These are phyloP conservation scores for Cerrena zonata DNA, from an alignment of 1,284 basidiomycete species.

Conservation along the genomic window DNA sequence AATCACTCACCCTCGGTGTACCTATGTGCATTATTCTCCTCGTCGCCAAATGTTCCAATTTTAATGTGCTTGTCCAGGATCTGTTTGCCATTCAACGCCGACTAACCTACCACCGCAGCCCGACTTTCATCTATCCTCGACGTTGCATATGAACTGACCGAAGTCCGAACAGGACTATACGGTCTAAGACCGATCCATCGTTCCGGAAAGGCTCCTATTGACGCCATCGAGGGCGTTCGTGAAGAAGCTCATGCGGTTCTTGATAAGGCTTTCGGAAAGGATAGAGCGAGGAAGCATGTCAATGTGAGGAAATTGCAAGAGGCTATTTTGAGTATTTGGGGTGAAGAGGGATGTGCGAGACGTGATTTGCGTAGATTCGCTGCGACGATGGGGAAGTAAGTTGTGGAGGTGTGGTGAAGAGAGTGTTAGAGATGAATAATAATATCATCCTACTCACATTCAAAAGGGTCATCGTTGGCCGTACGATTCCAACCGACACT, in stretches of 20 bases:
- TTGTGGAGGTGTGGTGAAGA: too few relatives aligned
- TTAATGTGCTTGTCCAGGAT: too few relatives aligned
- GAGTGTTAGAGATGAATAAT: too few relatives aligned
- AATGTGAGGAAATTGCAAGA: conserved; percentile 8
- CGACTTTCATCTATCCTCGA: conserved; percentile 17
- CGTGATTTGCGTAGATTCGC: too few relatives aligned
- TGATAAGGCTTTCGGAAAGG: conserved; percentile 11
- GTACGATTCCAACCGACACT: too few relatives aligned
- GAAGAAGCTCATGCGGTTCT: conserved; percentile 11
- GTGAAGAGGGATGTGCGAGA: too few relatives aligned
- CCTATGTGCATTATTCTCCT: too few relatives aligned
- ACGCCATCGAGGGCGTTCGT: conserved; percentile 13
- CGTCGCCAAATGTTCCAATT: too few relatives aligned
- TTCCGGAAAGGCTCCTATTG: conserved; percentile 10
- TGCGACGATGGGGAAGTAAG: too few relatives aligned
- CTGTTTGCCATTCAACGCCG: conserved; percentile 22
- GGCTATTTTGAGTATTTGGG: neutral
- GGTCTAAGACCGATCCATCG: conserved; percentile 17
- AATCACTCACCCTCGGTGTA: conserved; percentile 11
- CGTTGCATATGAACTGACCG: conserved; percentile 25
- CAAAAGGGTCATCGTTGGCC: too few relatives aligned
- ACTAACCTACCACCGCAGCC: conserved; percentile 22
- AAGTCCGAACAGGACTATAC: conserved; percentile 19
- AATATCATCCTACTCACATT: too few relatives aligned
- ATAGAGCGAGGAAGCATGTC: conserved; percentile 13